Conservation (phyloP, 2,329 filamentous ascomycete genomes). For the Alternaria triticimaculans region DNA sequence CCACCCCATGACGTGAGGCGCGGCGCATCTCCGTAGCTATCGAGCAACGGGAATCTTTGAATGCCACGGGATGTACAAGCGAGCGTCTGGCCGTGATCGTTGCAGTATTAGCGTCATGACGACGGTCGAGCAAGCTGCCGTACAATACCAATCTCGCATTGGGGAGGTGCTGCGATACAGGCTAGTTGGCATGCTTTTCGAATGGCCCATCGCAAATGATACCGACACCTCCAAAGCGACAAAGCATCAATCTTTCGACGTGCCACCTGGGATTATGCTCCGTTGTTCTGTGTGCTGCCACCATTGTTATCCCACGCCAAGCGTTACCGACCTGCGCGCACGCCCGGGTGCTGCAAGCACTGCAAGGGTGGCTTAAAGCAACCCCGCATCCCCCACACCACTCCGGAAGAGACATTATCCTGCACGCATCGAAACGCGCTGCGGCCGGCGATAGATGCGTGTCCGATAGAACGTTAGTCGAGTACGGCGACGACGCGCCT, state of each 20-base stretch:
- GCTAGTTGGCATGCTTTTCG: background rate
- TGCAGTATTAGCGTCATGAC: background rate
- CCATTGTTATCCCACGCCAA: conserved; percentile 9
- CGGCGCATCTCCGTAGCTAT: background rate
- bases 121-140: background rate
- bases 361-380: background rate
- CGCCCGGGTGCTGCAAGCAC: background rate
- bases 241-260: background rate
- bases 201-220: background rate
- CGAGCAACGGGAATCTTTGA: background rate
- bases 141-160: background rate
- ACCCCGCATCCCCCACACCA: background rate
- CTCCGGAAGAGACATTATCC: background rate
- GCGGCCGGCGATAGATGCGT: background rate
- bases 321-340: background rate
- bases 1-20: background rate
- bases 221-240: background rate
- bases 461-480: background rate
- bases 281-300: background rate
- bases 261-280: background rate
- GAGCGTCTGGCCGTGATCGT: background rate
- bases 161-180: background rate
- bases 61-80: background rate
- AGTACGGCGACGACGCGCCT: background rate
- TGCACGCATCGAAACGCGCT: background rate